These are phyloP conservation scores for Leptodontidium sp. DNA, from an alignment of 2,329 filamentous ascomycete genomes.

Conservation along the genomic window DNA sequence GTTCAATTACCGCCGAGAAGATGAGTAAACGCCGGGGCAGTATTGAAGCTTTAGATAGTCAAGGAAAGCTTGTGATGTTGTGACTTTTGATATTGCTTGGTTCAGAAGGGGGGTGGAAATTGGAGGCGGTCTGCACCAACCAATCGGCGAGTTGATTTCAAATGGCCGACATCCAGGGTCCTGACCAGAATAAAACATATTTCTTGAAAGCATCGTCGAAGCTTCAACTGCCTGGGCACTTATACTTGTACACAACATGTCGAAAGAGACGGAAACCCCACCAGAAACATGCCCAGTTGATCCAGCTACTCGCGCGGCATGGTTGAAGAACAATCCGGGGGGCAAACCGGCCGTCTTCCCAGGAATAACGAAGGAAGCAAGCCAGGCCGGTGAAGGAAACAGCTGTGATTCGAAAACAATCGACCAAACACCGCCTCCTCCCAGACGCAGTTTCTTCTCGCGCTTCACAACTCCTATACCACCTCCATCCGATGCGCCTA, in stretches of 20 bases:
- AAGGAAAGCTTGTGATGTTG: slow-evolving; percentile 15
- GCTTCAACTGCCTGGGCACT: background rate
- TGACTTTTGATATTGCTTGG: background rate
- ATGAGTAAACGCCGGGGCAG: slow-evolving; percentile 9
- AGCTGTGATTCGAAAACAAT: slow-evolving; percentile 48
- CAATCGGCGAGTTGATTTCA: slow-evolving; percentile 36
- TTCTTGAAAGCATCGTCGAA: slow-evolving; percentile 33
- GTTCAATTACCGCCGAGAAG: slow-evolving; percentile 7
- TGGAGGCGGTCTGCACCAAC: slow-evolving; percentile 34
- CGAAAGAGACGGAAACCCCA: slow-evolving; percentile 42
- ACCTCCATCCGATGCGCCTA: slow-evolving; percentile 22
- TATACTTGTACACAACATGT: slow-evolving; percentile 33
- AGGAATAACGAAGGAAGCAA: slow-evolving; percentile 43
- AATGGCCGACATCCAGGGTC: slow-evolving; percentile 27
- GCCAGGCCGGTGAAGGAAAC: slow-evolving; percentile 45
- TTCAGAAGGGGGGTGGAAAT: slow-evolving; percentile 19
- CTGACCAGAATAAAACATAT: slow-evolving; percentile 22
- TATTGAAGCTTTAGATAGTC: slow-evolving; percentile 20
- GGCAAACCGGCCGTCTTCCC: slow-evolving; percentile 40
- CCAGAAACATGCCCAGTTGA: slow-evolving; percentile 81
- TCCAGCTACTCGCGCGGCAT: slow-evolving; percentile 85
- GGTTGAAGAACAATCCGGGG: slow-evolving; percentile 63
- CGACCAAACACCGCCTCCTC: slow-evolving; percentile 49
- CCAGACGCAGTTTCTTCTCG: slow-evolving; percentile 36
- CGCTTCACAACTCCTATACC: slow-evolving; percentile 29